phyloP scores from a whole-genome alignment of 208 protist species.

The Acanthamoeba divionensis region DNA sequence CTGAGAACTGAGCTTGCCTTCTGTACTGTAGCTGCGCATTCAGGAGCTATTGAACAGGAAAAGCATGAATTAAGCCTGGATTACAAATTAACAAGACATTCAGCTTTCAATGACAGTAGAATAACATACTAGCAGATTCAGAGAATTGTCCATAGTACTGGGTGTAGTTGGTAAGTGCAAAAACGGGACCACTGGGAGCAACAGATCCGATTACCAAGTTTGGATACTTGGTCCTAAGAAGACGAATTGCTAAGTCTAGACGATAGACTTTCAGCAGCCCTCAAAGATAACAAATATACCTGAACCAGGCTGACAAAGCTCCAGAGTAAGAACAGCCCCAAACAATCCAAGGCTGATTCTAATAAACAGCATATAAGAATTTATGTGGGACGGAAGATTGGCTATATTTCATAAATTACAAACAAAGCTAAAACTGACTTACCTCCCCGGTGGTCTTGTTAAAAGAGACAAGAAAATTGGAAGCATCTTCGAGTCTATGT shows the following conservation, averaged over 20 bases:
- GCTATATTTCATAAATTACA: background rate
- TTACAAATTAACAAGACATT: no score
- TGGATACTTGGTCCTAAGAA: conserved; percentile 30
- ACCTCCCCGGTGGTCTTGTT: background rate
- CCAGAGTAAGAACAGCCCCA: conserved; percentile 46
- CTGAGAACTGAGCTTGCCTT: no score
- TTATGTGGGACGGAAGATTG: background rate
- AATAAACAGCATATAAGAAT: background rate
- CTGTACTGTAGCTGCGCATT: no score
- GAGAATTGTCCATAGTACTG: conserved; percentile 37
- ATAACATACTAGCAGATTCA: background rate
- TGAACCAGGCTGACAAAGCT: conserved; percentile 35
- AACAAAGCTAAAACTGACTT: background rate
- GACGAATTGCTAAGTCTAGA: no score
- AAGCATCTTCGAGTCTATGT: conserved; percentile 13
- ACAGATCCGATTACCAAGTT: conserved; percentile 10
- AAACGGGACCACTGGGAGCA: background rate
- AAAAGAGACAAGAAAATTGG: conserved; percentile 26
- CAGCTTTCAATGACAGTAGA: no score
- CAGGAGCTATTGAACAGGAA: no score
- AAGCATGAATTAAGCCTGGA: no score
- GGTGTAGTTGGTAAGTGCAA: conserved; percentile 15
- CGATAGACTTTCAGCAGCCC: no score
- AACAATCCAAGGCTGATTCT: conserved; percentile 3
- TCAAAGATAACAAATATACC: no score